Conservation (phyloP, 2,329 filamentous ascomycete genomes). For the Aureobasidium sp. region DNA sequence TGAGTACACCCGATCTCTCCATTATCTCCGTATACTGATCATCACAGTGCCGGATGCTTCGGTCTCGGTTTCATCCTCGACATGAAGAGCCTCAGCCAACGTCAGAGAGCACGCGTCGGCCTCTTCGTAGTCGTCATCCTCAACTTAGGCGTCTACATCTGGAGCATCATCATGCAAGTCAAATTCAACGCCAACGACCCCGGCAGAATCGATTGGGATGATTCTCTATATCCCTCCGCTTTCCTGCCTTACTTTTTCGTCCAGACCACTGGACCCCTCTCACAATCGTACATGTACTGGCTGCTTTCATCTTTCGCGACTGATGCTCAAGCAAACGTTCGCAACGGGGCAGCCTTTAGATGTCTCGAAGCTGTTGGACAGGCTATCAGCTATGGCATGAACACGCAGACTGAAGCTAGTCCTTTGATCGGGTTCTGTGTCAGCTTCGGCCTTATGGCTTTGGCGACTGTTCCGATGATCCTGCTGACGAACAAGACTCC, state of each 20-base stretch:
- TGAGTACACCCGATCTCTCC: neutral
- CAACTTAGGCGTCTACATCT: slow-evolving; percentile 29
- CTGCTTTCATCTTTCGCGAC: slow-evolving; percentile 9
- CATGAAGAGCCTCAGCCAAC: slow-evolving; percentile 54
- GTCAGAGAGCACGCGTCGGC: slow-evolving; percentile 39
- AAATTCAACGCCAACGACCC: slow-evolving; percentile 8
- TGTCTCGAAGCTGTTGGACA: slow-evolving; percentile 10
- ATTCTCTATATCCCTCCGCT: neutral
- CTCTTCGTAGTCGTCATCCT: slow-evolving; percentile 38
- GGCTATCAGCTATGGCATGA: slow-evolving; percentile 11
- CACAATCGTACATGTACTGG: slow-evolving; percentile 13
- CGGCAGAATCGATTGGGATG: slow-evolving; percentile 10
- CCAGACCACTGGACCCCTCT: slow-evolving; percentile 6
- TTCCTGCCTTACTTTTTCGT: slow-evolving; percentile 12
- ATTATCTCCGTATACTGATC: slow-evolving; percentile 27
- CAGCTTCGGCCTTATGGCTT: slow-evolving; percentile 26
- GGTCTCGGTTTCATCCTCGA: slow-evolving; percentile 50
- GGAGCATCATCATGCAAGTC: slow-evolving; percentile 9
- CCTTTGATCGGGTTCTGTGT: slow-evolving; percentile 19
- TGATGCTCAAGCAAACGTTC: slow-evolving; percentile 9
- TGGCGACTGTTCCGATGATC: slow-evolving; percentile 26
- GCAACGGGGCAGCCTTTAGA: slow-evolving; percentile 6
- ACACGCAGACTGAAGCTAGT: neutral
- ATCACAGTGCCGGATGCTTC: slow-evolving; percentile 36
- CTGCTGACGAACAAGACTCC: slow-evolving; percentile 25